Evolutionary conservation across 495 filamentous ascomycete species (phyloP).

Genomic region (Trichoderma gamsii): DNA sequence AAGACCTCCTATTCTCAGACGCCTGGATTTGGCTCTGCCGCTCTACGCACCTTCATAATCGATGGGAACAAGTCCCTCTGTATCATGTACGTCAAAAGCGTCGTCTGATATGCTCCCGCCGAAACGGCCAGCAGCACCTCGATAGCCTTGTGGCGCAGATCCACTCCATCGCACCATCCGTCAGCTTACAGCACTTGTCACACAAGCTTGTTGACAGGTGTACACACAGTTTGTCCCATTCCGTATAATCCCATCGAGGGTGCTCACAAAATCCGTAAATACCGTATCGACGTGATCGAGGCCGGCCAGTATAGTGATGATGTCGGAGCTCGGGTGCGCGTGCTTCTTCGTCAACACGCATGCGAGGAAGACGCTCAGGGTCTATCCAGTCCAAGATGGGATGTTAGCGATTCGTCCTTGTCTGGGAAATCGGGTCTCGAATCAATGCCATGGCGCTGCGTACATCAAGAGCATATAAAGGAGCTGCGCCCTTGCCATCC

Average conservation of each 20-base stretch:
- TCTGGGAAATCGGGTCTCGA: background rate
- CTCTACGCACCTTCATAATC: slow-evolving; percentile 73
- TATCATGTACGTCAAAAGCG: slow-evolving; percentile 88
- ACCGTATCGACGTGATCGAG: slow-evolving; percentile 79
- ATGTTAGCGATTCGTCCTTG: background rate
- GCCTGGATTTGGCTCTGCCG: too few relatives aligned
- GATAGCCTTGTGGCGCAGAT: slow-evolving; percentile 72
- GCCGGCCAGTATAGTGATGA: slow-evolving; percentile 82
- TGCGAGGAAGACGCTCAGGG: slow-evolving; percentile 80
- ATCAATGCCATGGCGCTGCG: slow-evolving; percentile 24
- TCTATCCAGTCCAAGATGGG: slow-evolving; percentile 46
- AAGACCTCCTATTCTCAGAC: background rate
- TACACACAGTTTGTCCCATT: slow-evolving; percentile 65
- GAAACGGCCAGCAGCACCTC: slow-evolving; percentile 74
- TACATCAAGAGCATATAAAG: slow-evolving; percentile 86
- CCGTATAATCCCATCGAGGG: slow-evolving; percentile 73
- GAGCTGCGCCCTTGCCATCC: slow-evolving; percentile 52
- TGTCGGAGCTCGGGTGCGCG: slow-evolving; percentile 91
- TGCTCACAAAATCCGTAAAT: slow-evolving; percentile 81
- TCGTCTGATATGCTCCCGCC: slow-evolving; percentile 92
- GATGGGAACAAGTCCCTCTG: slow-evolving; percentile 91
- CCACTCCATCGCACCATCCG: slow-evolving; percentile 41
- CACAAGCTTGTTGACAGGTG: background rate
- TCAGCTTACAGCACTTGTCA: slow-evolving; percentile 9
- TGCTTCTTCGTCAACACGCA: slow-evolving; percentile 80